A percentile compares a stretch with the other conserved stretches of the same genome.
Evolutionary conservation across 1,284 basidiomycete species (phyloP).

Genomic region (Papiliotrema terrestris): DNA sequence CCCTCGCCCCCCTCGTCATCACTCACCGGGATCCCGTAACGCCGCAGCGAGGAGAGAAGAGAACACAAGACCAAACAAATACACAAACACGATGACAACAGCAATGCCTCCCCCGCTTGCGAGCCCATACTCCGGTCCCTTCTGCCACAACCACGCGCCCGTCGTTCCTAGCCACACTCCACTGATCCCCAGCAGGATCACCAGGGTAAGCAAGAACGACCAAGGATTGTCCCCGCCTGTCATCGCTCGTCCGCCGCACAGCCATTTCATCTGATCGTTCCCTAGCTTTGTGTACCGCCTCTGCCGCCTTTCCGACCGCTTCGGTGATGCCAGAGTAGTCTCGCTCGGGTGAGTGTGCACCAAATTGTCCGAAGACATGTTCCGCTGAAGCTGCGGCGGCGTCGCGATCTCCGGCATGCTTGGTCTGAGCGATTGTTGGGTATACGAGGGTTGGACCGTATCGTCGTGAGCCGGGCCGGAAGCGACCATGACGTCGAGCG

Average conservation of each 20-base stretch:
- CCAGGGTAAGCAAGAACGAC: slow-evolving; percentile 67
- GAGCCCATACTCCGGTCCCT: slow-evolving; percentile 70
- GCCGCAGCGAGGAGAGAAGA: slow-evolving; percentile 55
- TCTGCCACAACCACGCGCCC: slow-evolving; percentile 78
- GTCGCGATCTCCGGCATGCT: slow-evolving; percentile 23
- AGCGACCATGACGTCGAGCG: slow-evolving; percentile 1
- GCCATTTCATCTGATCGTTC: slow-evolving; percentile 55
- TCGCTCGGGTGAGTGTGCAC: slow-evolving; percentile 6
- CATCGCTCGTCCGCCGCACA: slow-evolving; percentile 64
- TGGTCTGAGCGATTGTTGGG: slow-evolving; percentile 2
- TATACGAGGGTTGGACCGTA: neutral
- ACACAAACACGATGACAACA: slow-evolving; percentile 61
- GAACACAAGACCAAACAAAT: slow-evolving; percentile 34
- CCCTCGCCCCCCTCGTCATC: neutral
- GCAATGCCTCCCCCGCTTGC: slow-evolving; percentile 72
- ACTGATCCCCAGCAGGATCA: slow-evolving; percentile 62
- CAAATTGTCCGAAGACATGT: slow-evolving; percentile 26
- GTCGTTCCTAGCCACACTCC: slow-evolving; percentile 81
- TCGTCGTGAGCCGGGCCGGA: neutral
- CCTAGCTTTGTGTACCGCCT: slow-evolving; percentile 19
- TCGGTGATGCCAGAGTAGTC: neutral
- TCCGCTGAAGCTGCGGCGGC: slow-evolving; percentile 12
- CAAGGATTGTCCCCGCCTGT: slow-evolving; percentile 79
- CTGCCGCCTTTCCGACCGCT: neutral
- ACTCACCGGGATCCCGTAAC: slow-evolving; percentile 68